Evolutionary conservation across 164 flowering plant species (phyloP), one percentile per base, ranked within the genome.

Genomic region (Pachysandra terminalis): DNA sequence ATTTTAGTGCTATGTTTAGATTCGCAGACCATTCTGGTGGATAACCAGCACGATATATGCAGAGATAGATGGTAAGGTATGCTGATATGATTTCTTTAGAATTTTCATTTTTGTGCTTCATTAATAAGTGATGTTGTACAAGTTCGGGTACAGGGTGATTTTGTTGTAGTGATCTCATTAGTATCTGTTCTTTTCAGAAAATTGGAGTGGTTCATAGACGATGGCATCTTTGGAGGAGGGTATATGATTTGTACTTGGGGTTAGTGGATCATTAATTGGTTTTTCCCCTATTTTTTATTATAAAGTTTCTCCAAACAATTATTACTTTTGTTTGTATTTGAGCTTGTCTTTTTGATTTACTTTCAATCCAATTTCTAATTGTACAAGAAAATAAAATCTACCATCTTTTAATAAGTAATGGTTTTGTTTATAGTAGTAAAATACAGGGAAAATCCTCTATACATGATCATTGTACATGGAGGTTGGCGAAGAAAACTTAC

Each of bases 181-280:
- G 14, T 10, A 24, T 74, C 3, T 74, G 14, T 58, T 69, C 48
- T 56, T 54, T 62, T 76, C 75, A 96, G 99, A 97, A 90, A 84
- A 65, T 96, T 74, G 99, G 99, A 56, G 97, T 96, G 56, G 98
- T 93, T 74, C 99, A 96, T 69, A 81, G 90, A 75, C 80, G 97
- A 71, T 96, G 98, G 98, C 99, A 96, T 88, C 95, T 93, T 35
- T 96, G 99, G 99, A 89, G 80, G 83, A 87, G 99, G 77, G 74
- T 89, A 41, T 93, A 96, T 84, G 99, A 96, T 79, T 77, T 96
- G 77, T 96, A 96, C 72, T 78, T 93, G 79, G 99, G 98, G 99
- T 96, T 45, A 45, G 51, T 45, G 17, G 1, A 15, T 15, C 51
- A 45, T 45, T 45, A 32, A 7, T 45, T 45, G 15, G 51, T 15